Conservation (phyloP, 2,329 filamentous ascomycete species). For the Aureobasidium musti region DNA sequence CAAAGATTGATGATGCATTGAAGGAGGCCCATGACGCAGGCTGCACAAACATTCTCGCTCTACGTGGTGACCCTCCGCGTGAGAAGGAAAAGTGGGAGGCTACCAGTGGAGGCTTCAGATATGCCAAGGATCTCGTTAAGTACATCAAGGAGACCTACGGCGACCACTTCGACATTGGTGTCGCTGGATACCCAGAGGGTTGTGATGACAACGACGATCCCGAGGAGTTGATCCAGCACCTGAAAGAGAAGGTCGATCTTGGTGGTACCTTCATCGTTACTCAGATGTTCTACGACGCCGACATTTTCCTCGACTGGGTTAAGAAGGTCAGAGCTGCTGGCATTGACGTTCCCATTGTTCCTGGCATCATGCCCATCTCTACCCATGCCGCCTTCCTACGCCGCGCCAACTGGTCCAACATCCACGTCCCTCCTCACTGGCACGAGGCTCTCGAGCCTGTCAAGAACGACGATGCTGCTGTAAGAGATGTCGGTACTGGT, state of each 20-base stretch:
- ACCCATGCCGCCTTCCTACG: conserved; percentile 92
- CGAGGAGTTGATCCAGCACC: conserved; percentile 79
- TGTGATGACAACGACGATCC: conserved; percentile 90
- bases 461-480: conserved; percentile 94
- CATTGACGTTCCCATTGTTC: conserved; percentile 79
- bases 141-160: conserved; percentile 79
- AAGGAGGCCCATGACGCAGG: conserved; percentile 88
- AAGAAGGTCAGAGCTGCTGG: conserved; percentile 80
- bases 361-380: conserved; percentile 90
- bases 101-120: conserved; percentile 81
- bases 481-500: conserved; percentile 83
- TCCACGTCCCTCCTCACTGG: conserved; percentile 79
- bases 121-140: conserved; percentile 85
- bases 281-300: conserved; percentile 99
- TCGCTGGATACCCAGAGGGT: conserved; percentile 95
- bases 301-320: conserved; percentile 93
- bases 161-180: conserved; percentile 94
- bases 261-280: conserved; percentile 94
- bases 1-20: conserved; percentile 87
- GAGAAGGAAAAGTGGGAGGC: conserved; percentile 94
- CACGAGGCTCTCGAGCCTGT: conserved; percentile 80
- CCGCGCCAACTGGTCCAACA: conserved; percentile 87
- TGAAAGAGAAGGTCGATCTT: conserved; percentile 96
- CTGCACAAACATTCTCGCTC: conserved; percentile 94
- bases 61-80: conserved; percentile 89